phyloP scores from a whole-genome alignment of 768 basidiomycete species.

The Leucogyrophana mollusca region DNA sequence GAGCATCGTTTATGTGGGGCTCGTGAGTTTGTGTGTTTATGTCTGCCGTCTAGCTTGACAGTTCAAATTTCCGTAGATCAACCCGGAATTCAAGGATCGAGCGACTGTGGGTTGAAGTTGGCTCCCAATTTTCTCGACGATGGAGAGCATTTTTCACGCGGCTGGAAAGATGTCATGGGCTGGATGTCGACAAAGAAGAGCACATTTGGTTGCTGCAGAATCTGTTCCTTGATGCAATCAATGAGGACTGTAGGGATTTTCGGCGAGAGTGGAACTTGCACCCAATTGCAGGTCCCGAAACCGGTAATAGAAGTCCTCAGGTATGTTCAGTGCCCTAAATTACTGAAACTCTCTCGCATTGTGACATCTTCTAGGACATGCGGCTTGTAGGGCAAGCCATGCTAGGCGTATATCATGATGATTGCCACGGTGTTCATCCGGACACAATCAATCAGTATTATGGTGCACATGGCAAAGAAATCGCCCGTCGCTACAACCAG shows the following conservation, averaged over 20 bases:
- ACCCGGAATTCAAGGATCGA: conserved; percentile 45
- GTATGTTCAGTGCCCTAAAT: too few relatives aligned
- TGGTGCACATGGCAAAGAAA: conserved; percentile 2
- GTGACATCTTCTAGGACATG: conserved; percentile 6
- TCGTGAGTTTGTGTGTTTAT: conserved; percentile 16
- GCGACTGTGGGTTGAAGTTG: conserved; percentile 43
- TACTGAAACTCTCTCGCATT: too few relatives aligned
- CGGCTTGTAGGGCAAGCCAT: conserved; percentile 11
- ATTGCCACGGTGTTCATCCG: conserved; percentile 13
- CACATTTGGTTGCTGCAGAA: conserved; percentile 46
- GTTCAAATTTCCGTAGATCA: conserved; percentile 22
- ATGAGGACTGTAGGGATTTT: conserved; percentile 35
- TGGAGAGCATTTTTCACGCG: conserved; percentile 44
- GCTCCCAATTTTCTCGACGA: conserved; percentile 32
- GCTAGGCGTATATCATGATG: conserved; percentile 9
- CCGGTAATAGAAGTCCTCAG: conserved; percentile 20
- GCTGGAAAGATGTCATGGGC: conserved; percentile 32
- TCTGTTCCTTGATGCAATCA: conserved; percentile 38
- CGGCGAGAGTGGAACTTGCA: conserved; percentile 39
- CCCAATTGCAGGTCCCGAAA: conserved; percentile 24
- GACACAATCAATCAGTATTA: conserved; percentile 16
- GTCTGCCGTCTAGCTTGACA: neutral
- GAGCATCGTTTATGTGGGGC: conserved; percentile 27
- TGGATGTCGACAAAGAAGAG: conserved; percentile 25
- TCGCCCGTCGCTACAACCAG: neutral